A percentile compares a stretch with the other conserved stretches of the same genome.
These are phyloP conservation scores for Ganoderma resinaceum DNA, from an alignment of 1,284 basidiomycete genomes.

Conservation along the genomic window DNA sequence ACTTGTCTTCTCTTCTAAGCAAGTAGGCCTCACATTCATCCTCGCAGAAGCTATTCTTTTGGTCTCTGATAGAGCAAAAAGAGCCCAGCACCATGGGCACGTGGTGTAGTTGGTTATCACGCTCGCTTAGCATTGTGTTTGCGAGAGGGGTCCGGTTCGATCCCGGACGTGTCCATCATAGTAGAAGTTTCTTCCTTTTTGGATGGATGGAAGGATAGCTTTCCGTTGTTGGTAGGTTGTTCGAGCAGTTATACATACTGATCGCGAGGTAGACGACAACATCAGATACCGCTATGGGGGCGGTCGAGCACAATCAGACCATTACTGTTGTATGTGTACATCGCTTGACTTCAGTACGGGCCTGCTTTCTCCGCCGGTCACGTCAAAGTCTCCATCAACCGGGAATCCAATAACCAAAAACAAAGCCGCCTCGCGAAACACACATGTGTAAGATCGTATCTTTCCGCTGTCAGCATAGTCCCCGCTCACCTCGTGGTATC, in stretches of 20 bases:
- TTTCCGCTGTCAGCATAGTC: not conserved
- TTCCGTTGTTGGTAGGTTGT: not conserved
- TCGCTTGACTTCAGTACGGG: no score
- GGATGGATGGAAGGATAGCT: not conserved
- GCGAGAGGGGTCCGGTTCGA: constrained; percentile 33
- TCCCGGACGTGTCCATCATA: constrained; percentile 32
- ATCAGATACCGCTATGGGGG: no score
- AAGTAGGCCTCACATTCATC: no score
- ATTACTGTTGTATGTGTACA: no score
- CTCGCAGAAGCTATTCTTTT: not conserved
- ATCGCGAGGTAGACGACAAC: not conserved
- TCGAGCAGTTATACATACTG: no score
- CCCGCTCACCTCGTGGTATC: no score
- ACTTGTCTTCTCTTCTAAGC: no score
- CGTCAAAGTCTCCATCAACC: not conserved
- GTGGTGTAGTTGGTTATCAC: constrained; percentile 36
- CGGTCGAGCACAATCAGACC: no score
- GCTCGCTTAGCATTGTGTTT: constrained; percentile 29
- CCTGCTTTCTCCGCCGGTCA: not conserved
- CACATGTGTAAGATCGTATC: no score
- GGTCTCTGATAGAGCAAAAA: not conserved
- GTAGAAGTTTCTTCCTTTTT: not conserved
- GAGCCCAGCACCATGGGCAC: constrained; percentile 8
- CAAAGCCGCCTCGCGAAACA: not conserved
- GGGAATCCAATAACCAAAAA: not conserved